phyloP scores from a whole-genome alignment of 2,329 filamentous ascomycete genomes.

The Cladobotryum mycophilum region DNA sequence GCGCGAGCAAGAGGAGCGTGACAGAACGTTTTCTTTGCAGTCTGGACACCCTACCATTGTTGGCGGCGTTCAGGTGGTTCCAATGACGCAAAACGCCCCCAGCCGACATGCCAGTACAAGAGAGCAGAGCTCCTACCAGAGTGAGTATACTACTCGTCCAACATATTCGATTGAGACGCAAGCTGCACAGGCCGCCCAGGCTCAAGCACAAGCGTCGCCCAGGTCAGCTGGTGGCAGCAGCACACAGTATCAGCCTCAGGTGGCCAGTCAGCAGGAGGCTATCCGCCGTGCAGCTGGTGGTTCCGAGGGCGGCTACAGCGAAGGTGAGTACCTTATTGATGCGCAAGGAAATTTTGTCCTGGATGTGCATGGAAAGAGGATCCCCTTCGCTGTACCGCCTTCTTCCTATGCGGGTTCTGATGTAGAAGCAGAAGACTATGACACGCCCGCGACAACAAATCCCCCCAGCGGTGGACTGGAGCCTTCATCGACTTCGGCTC shows the following conservation, averaged over 20 bases:
- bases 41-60: slow-evolving; percentile 84
- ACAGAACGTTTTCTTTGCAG: slow-evolving; percentile 76
- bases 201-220: slow-evolving; percentile 31
- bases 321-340: slow-evolving; percentile 67
- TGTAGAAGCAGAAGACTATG: slow-evolving; percentile 50
- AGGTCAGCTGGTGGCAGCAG: slow-evolving; percentile 21
- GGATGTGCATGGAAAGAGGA: slow-evolving; percentile 55
- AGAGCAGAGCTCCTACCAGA: slow-evolving; percentile 25
- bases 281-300: slow-evolving; percentile 19
- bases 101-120: slow-evolving; percentile 46
- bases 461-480: slow-evolving; percentile 30
- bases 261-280: slow-evolving; percentile 14
- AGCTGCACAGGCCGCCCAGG: slow-evolving; percentile 26
- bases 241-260: slow-evolving; percentile 21
- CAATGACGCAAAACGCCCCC: slow-evolving; percentile 70
- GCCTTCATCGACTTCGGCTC: slow-evolving; percentile 23
- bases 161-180: slow-evolving; percentile 30
- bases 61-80: slow-evolving; percentile 90
- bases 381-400: slow-evolving; percentile 44
- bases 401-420: slow-evolving; percentile 45
- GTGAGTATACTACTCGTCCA: slow-evolving; percentile 23
- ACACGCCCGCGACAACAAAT: slow-evolving; percentile 42
- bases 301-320: slow-evolving; percentile 59
- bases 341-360: slow-evolving; percentile 53
- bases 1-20: slow-evolving; percentile 86